These are phyloP conservation scores for Colletotrichum lini DNA, from an alignment of 2,329 filamentous ascomycete genomes.

Conservation along the genomic window DNA sequence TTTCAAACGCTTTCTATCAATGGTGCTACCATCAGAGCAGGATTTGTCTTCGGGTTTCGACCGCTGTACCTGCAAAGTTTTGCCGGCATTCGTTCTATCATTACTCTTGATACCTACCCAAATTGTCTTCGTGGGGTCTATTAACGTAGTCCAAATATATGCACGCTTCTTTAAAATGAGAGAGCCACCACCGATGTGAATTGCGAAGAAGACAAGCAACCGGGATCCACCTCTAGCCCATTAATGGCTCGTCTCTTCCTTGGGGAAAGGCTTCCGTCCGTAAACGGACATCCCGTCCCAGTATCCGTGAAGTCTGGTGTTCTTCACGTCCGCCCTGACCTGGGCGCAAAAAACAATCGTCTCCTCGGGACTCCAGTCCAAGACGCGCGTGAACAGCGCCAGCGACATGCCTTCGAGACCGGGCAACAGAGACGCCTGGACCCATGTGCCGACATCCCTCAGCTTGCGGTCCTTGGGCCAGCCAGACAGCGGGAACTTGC, in stretches of 20 bases:
- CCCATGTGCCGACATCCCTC: constrained; percentile 54
- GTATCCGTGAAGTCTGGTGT: constrained; percentile 48
- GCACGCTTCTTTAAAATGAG: background rate
- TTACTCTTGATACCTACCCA: no score
- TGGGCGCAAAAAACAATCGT: constrained; percentile 46
- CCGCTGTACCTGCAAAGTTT: no score
- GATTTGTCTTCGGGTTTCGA: no score
- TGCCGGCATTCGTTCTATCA: no score
- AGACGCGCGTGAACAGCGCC: constrained; percentile 46
- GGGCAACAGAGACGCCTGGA: constrained; percentile 43
- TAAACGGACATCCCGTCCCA: constrained; percentile 40
- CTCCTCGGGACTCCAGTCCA: constrained; percentile 45
- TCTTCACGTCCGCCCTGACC: constrained; percentile 46
- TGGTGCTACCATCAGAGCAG: no score
- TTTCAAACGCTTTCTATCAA: no score
- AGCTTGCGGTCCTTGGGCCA: constrained; percentile 60
- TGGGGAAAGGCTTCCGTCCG: constrained; percentile 24
- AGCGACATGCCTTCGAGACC: constrained; percentile 45
- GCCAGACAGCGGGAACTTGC: constrained; percentile 55
- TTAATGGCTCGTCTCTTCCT: background rate
- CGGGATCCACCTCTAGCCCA: background rate
- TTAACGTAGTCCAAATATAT: background rate
- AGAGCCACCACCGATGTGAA: background rate
- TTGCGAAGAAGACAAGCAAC: background rate
- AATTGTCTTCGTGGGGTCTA: no score